phyloP scores from a whole-genome alignment of 2,329 filamentous ascomycete genomes.

The Nemania bipapillata region DNA sequence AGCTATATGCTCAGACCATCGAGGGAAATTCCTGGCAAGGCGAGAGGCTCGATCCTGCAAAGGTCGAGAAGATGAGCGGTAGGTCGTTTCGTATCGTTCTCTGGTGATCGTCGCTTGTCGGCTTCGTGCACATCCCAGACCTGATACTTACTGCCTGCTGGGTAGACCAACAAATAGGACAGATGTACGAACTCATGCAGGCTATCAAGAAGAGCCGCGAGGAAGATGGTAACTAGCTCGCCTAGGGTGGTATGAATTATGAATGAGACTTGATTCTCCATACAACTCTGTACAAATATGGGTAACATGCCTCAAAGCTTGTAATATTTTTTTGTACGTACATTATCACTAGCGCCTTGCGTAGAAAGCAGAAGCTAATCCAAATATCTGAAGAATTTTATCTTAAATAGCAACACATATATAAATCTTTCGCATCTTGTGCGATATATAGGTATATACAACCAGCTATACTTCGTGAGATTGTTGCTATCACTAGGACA shows the following conservation, averaged over 20 bases:
- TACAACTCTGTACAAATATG: not conserved
- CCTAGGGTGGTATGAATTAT: not conserved
- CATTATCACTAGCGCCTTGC: not conserved
- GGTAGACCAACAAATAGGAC: conserved; percentile 88
- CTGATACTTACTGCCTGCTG: conserved; percentile 23
- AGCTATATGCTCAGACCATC: conserved; percentile 89
- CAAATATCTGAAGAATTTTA: not conserved
- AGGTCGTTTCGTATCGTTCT: conserved; percentile 49
- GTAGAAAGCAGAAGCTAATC: not conserved
- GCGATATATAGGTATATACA: too few relatives aligned
- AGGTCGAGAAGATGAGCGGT: conserved; percentile 96
- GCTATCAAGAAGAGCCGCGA: conserved; percentile 67
- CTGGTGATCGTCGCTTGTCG: not conserved
- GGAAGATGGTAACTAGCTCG: conserved; percentile 39
- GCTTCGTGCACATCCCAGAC: not conserved
- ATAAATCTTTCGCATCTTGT: too few relatives aligned
- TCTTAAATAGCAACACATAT: too few relatives aligned
- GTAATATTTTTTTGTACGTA: not conserved
- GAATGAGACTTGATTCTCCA: not conserved
- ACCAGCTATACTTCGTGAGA: too few relatives aligned
- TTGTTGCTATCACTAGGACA: too few relatives aligned
- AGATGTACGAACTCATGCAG: conserved; percentile 94
- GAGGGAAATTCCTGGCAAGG: conserved; percentile 88
- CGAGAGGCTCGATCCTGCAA: conserved; percentile 82
- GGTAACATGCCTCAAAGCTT: not conserved